A percentile compares a stretch with the other conserved stretches of the same genome.
Evolutionary conservation across 305 asterid species (phyloP).

Genomic region (Rubia balearica): DNA sequence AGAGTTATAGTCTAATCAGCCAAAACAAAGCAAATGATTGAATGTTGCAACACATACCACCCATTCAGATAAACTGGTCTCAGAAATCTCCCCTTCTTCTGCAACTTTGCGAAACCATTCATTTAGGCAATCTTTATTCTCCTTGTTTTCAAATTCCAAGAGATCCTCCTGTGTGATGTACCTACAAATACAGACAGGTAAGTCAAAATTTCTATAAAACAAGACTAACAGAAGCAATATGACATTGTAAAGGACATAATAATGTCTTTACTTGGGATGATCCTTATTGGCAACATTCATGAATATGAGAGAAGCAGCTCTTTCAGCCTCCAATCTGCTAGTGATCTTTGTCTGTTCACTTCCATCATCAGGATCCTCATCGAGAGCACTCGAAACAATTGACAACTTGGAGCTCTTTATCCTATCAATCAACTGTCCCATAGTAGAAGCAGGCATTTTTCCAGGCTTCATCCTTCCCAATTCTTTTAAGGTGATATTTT

Average conservation of each 20-base stretch:
- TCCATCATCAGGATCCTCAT: conserved; percentile 33
- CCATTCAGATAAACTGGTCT: conserved; percentile 13
- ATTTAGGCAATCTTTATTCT: conserved; percentile 9
- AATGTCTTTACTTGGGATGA: conserved; percentile 36
- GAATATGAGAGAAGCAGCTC: conserved; percentile 48
- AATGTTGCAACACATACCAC: conserved; percentile 16
- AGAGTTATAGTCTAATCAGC: no score
- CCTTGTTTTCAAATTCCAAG: conserved; percentile 10
- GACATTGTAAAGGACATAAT: background rate
- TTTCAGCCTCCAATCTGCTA: conserved; percentile 49
- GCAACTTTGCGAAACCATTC: conserved; percentile 20
- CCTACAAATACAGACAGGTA: background rate
- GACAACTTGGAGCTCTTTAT: conserved; percentile 43
- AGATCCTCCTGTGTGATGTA: conserved; percentile 15
- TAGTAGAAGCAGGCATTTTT: conserved; percentile 70
- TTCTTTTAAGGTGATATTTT: conserved; percentile 27
- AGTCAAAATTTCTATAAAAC: background rate
- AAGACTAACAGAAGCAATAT: background rate
- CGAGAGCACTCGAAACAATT: conserved; percentile 37
- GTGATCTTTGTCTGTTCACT: conserved; percentile 35
- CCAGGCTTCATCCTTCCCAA: conserved; percentile 51
- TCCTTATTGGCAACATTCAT: conserved; percentile 42
- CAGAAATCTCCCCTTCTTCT: conserved; percentile 10
- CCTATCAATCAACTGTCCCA: conserved; percentile 56
- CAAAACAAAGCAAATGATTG: no score